These are phyloP conservation scores for Elongisporangium prolatum DNA, from an alignment of 352 stramenopile genomes.

Conservation along the genomic window DNA sequence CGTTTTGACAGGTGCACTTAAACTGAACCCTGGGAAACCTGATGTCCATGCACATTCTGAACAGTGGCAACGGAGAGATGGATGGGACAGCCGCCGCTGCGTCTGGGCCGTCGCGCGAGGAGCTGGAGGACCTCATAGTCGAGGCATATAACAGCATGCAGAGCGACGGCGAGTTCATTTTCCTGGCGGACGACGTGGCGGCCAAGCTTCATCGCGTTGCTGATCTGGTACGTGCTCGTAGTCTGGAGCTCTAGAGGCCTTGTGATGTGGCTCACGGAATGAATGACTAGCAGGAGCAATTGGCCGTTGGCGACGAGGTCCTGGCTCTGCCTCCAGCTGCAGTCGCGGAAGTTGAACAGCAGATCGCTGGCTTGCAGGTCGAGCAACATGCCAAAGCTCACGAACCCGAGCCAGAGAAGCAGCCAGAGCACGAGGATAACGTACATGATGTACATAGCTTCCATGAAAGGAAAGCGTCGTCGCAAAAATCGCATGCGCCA, in stretches of 20 bases:
- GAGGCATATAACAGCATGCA: conserved; percentile 84
- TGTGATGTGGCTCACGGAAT: conserved; percentile 13
- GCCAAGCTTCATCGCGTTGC: conserved; percentile 58
- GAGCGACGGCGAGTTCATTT: conserved; percentile 77
- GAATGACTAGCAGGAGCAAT: conserved; percentile 15
- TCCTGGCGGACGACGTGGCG: conserved; percentile 59
- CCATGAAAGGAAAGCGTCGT: conserved; percentile 6
- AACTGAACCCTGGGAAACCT: conserved; percentile 1
- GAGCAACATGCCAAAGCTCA: conserved; percentile 6
- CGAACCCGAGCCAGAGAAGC: conserved; percentile 2
- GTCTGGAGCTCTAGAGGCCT: neutral
- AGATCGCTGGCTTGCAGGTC: conserved; percentile 11
- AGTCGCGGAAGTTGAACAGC: neutral
- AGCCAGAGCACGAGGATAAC: conserved; percentile 11
- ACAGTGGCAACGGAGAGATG: conserved; percentile 11
- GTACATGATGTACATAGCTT: neutral
- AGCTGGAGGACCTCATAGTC: conserved; percentile 67
- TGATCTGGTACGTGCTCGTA: conserved; percentile 33
- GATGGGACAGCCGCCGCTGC: conserved; percentile 12
- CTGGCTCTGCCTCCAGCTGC: conserved; percentile 4
- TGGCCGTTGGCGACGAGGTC: conserved; percentile 7
- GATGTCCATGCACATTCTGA: conserved; percentile 1
- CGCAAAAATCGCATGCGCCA: conserved; percentile 7
- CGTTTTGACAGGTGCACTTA: conserved; percentile 7
- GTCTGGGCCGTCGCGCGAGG: conserved; percentile 27